Evolutionary conservation across 139 green algal genomes (phyloP), one percentile per base, ranked within the genome.

Genomic region (Eudorina sp.): DNA sequence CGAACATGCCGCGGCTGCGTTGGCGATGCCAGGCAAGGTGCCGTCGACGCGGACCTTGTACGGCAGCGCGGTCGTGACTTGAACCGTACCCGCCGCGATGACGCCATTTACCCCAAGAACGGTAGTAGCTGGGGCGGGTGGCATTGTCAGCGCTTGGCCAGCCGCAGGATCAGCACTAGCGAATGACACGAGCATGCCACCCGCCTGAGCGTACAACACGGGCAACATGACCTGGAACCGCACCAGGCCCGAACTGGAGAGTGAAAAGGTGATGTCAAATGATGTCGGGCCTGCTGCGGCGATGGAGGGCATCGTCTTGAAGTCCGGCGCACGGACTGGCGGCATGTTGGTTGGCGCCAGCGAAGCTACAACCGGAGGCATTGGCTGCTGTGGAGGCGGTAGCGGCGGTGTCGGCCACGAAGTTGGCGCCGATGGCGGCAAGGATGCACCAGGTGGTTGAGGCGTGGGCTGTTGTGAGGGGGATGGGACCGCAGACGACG

Each of bases 81-180:
- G 58, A 23, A 91, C 53, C 3, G 4, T 55, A n/a, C 88, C 88
- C 5, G 88, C 79, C 23, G 88, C 88, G 34, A 88, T 53, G 9
- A 88, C 70, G 29, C 88, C 88, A 41, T 40, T 69, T 3, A 68
- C 27, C 9, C 86, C 81, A 27, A 84, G 25, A 13, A 68, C 29
- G 23, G 23, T 36, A 2, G 76, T 4, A 6, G 29, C 66, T 3
- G 76, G 55, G 4, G 75, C 53, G 16, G 72, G 53, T 29, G 36
- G 6, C 41, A 85, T 36, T 16, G 40, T 31, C 23, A 87, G 34
- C 2, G 14, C 1, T 25, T 79, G 64, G 19, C 80, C 80, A 7
- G n/a, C n/a, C 21, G 8, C 19, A 5, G 81, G 81, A 21, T 87
- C 81, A 7, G 64, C 31, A 1, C 3, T 41, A 11, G 45, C 81